Evolutionary conservation across 345 rosid species (phyloP).

Genomic region (Eucalyptus virginea): DNA sequence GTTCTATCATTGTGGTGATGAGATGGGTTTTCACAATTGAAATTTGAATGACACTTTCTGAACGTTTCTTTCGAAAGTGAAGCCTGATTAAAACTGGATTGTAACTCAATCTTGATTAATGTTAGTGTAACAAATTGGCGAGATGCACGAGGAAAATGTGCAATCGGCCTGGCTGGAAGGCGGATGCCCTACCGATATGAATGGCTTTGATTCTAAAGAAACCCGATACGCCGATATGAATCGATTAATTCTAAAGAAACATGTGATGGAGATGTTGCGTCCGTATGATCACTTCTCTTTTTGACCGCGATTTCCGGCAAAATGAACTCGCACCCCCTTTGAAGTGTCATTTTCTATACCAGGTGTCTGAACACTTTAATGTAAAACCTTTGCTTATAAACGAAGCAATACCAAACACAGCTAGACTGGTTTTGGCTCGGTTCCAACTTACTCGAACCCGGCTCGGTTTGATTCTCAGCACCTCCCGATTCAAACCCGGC

Average conservation of each 20-base stretch:
- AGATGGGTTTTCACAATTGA: neutral
- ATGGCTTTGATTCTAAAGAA: neutral
- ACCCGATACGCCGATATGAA: neutral
- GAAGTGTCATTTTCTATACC: neutral
- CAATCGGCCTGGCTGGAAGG: neutral
- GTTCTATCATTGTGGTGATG: neutral
- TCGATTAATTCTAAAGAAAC: neutral
- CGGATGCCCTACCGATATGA: neutral
- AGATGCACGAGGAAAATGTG: neutral
- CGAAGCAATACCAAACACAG: too few species aligned
- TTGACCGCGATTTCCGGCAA: neutral
- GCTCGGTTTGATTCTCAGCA: too few species aligned
- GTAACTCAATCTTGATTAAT: neutral
- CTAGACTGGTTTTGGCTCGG: accelerated
- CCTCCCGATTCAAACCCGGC: too few species aligned
- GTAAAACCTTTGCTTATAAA: neutral
- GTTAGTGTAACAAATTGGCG: neutral
- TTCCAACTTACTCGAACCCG: neutral
- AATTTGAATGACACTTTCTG: neutral
- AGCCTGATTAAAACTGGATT: neutral
- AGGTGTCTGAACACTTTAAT: neutral
- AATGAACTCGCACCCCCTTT: neutral
- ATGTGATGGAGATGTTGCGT: neutral
- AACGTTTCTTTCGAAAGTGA: neutral
- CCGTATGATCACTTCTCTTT: neutral